Evolutionary conservation across 371 early-diverging fungal species (phyloP), one percentile per base, ranked within the genome.

Genomic region (Rhizopus arrhizus): DNA sequence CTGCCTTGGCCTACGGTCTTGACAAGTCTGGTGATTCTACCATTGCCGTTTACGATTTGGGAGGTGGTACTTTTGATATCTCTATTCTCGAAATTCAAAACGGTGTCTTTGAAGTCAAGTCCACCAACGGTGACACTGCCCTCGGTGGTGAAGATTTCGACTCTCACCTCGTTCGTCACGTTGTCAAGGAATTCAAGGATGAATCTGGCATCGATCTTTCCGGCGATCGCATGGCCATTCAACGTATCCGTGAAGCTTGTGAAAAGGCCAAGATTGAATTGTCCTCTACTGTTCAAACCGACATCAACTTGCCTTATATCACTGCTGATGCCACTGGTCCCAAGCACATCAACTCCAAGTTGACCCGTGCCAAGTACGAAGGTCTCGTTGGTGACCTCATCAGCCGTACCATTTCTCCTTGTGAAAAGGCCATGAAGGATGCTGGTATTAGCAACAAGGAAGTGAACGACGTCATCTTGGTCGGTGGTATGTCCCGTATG

Each of bases 101-200:
- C 66, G 97, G 96, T 62, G 93, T 97, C 35, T 97, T 98, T 73
- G 97, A 97, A 79, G 94, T 94, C 75, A 93, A 92, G 80, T 89
- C 91, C 52, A 95, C 95, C 72, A 91, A 91, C 74, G 95, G 95
- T 68, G 93, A 94, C 78, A 95, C 94, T 28, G 92, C 94, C 76
- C 82, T 99, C 33, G 99, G 99, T 69, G 99, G 99, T 62, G 98
- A 97, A 74, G 98, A 99, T 82, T 95, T 98, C 74, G 98, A 99
- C 79, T 90, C 89, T 73, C 72, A 74, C 55, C 72, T 97, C 32
- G 90, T 95, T 41, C 79, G 85, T 48, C 83, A 85, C 75, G 84
- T 95, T 54, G 81, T 93, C 56, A 80, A 86, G 54, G 86, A 89
- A 62, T 93, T 95, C 82, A 91, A 93, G 85, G 87, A 90, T 66